Percentiles rank a stretch among this genome's conserved stretches.
Evolutionary conservation across 2,329 filamentous ascomycete genomes (phyloP).

Genomic region (Colletotrichum sp.): DNA sequence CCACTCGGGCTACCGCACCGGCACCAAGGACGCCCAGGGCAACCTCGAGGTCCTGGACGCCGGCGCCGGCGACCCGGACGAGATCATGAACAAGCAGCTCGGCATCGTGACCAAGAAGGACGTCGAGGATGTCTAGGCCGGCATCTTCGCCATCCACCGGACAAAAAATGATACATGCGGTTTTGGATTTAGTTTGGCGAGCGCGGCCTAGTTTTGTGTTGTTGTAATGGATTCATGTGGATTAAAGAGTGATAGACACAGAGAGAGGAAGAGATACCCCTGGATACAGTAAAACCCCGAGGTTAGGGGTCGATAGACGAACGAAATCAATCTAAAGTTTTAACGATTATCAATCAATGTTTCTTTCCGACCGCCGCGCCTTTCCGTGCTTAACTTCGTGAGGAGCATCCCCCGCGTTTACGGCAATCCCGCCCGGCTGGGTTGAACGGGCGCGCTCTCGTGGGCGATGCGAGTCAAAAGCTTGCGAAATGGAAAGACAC

Average conservation of each 20-base stretch:
- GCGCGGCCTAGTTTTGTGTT: neutral
- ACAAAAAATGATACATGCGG: neutral
- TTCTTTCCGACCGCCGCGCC: neutral
- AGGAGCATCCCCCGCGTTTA: neutral
- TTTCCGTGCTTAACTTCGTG: neutral
- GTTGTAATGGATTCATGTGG: neutral
- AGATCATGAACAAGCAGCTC: constrained; percentile 25
- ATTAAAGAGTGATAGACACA: neutral
- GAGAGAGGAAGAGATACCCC: neutral
- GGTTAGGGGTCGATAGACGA: neutral
- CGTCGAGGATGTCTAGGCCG: constrained; percentile 12
- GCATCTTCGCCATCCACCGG: neutral
- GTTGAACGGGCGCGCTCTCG: neutral
- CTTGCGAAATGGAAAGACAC: neutral
- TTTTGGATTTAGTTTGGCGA: neutral
- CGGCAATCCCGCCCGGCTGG: neutral
- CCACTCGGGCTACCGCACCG: constrained; percentile 34
- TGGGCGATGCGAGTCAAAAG: neutral
- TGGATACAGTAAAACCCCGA: neutral
- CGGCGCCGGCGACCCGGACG: constrained; percentile 21
- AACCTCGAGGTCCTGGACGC: constrained; percentile 27
- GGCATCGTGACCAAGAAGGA: constrained; percentile 22
- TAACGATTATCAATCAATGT: neutral
- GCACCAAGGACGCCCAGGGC: constrained; percentile 22
- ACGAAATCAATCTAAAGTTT: neutral